Conservation (phyloP, 73 alveolate genomes). For the Tetrahymena malaccensis region DNA sequence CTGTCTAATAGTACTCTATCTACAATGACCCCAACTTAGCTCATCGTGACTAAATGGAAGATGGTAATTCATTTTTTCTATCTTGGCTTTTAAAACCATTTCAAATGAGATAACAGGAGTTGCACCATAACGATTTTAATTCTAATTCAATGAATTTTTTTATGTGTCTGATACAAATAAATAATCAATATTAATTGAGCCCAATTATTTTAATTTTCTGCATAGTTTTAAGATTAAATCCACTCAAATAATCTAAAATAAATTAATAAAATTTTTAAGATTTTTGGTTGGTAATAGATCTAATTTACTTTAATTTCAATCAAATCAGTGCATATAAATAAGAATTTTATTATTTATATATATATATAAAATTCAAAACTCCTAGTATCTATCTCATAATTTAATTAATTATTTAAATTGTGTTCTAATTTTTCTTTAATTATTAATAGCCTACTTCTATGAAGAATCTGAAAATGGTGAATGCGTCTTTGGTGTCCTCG, state of each 20-base stretch:
- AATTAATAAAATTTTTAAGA: background rate
- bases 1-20: background rate
- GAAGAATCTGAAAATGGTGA: background rate
- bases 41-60: constrained; percentile 1
- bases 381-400: background rate
- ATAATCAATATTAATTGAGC: background rate
- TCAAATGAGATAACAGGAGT: background rate
- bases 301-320: background rate
- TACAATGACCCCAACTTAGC: background rate
- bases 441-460: background rate
- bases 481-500: constrained; percentile 82
- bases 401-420: background rate
- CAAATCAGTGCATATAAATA: background rate
- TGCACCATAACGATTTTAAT: background rate
- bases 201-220: background rate
- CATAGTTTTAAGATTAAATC: background rate
- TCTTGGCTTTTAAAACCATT: background rate
- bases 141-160: background rate
- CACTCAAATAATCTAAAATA: background rate
- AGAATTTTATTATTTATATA: background rate
- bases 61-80: background rate
- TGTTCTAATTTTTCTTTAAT: background rate
- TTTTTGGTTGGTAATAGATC: background rate
- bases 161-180: too few species aligned
- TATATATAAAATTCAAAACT: background rate